Base-by-base conservation (phyloP, 108 stramenopile genomes). In the Parmales sp. region DNA sequence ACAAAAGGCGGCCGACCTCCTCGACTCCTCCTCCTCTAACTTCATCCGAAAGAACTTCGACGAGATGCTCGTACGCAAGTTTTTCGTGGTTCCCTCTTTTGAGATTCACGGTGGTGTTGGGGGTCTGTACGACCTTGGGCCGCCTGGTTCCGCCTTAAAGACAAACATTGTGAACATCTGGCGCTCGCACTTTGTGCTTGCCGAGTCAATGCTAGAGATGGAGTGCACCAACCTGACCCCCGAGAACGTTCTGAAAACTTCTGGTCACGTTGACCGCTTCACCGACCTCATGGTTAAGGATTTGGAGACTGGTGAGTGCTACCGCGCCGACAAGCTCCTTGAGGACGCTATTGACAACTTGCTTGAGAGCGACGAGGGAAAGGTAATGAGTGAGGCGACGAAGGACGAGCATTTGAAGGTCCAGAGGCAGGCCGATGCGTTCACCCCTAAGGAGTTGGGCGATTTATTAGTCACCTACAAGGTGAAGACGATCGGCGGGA, bases 41-140 rank as follows among this genome's bases (percentile, higher is more conserved):
- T 87, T 96, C 69, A 82, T 90, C 76, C 86, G 93, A 41, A 86
- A 90, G 65, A 79, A 87, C 18, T 92, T 99, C 67, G 97, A 99
- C 76, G 94, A 97, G 64, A 67, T 95, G 70, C 75, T 99, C 20
- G 69, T 96, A 68, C 90, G 96, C 36, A 93, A 95, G 70, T 98
- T 99, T 96, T 97, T 98, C 81, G 95, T 99, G 48, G 89, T 98
- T 38, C 97, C 96, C 11, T 79, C 88, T 11, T 99, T 99, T 70
- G 99, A 99, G 81, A 99, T 99, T 48, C 97, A 99, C 80, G 94
- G 95, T 60, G 97, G 97, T 67, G 95, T 96, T 46, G 93, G 93
- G 66, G 99, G 99, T 29, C 81, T 99, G 38, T 98, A 91, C 74
- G 99, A 99, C 84, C 80, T 96, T 43, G 99, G 99, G 63, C 99